phyloP scores from a whole-genome alignment of 306 rosid genomes.

The Cyamopsis tetragonoloba region DNA sequence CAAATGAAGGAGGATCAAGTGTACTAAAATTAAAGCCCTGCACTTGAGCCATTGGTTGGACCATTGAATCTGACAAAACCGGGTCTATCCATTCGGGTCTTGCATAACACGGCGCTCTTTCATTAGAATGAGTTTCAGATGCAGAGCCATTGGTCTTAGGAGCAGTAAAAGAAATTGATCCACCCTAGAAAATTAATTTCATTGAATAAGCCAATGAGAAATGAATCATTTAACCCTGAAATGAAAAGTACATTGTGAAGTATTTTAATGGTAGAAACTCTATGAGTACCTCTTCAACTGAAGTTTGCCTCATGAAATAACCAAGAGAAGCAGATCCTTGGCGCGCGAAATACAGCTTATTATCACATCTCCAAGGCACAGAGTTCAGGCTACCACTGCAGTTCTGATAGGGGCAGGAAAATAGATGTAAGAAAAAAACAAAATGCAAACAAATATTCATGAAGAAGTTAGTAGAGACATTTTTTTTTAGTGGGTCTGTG shows the following conservation, averaged over 20 bases:
- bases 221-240: not conserved
- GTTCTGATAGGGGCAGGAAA: slow-evolving; percentile 40
- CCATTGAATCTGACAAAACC: slow-evolving; percentile 23
- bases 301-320: slow-evolving; percentile 60
- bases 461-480: not conserved
- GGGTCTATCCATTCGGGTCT: slow-evolving; percentile 34
- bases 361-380: slow-evolving; percentile 46
- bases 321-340: slow-evolving; percentile 59
- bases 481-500: not conserved
- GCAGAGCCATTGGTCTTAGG: slow-evolving; percentile 32
- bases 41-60: slow-evolving; percentile 27
- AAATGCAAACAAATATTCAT: not conserved
- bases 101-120: slow-evolving; percentile 58
- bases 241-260: not conserved
- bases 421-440: slow-evolving; percentile 5
- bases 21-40: slow-evolving; percentile 29
- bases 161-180: slow-evolving; percentile 19
- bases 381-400: slow-evolving; percentile 53
- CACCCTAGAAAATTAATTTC: slow-evolving; percentile 38
- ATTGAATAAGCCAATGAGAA: slow-evolving; percentile 8
- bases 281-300: slow-evolving; percentile 44
- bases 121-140: slow-evolving; percentile 34
- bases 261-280: not conserved
- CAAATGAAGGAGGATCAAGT: slow-evolving; percentile 52
- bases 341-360: slow-evolving; percentile 53